phyloP scores from a whole-genome alignment of 192 early-diverging fungal species.

The Diversispora epigaea region DNA sequence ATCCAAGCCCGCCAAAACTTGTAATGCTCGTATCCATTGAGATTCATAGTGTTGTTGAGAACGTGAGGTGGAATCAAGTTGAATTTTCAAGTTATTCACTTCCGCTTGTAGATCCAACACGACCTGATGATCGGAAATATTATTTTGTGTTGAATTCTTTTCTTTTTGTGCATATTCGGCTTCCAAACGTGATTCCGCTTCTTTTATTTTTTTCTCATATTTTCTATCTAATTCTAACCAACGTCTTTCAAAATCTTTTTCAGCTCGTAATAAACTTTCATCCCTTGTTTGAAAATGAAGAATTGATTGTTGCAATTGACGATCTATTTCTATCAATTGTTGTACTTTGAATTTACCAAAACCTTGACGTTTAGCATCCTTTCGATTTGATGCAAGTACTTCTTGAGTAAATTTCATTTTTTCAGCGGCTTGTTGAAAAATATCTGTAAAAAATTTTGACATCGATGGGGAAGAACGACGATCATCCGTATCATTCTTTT shows the following conservation, averaged over 20 bases:
- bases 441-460: slow-evolving; percentile 20
- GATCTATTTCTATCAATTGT: slow-evolving; percentile 29
- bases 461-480: background rate
- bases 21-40: slow-evolving; percentile 27
- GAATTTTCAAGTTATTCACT: background rate
- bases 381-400: slow-evolving; percentile 11
- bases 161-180: background rate
- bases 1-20: slow-evolving; percentile 17
- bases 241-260: slow-evolving; percentile 27
- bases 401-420: slow-evolving; percentile 28
- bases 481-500: background rate
- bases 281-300: slow-evolving; percentile 30
- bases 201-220: slow-evolving; percentile 13
- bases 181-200: background rate
- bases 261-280: slow-evolving; percentile 28
- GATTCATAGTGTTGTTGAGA: slow-evolving; percentile 16
- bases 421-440: slow-evolving; percentile 32
- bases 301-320: slow-evolving; percentile 27
- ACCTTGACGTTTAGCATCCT: background rate
- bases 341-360: slow-evolving; percentile 19
- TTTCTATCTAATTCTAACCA: slow-evolving; percentile 33
- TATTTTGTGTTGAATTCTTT: background rate
- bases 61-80: background rate
- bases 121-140: too few relatives aligned
- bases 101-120: slow-evolving; percentile 3